Evolutionary conservation across 2,329 filamentous ascomycete species (phyloP), one percentile per base, ranked within the genome.

Genomic region (Arthrocladium fulminans): DNA sequence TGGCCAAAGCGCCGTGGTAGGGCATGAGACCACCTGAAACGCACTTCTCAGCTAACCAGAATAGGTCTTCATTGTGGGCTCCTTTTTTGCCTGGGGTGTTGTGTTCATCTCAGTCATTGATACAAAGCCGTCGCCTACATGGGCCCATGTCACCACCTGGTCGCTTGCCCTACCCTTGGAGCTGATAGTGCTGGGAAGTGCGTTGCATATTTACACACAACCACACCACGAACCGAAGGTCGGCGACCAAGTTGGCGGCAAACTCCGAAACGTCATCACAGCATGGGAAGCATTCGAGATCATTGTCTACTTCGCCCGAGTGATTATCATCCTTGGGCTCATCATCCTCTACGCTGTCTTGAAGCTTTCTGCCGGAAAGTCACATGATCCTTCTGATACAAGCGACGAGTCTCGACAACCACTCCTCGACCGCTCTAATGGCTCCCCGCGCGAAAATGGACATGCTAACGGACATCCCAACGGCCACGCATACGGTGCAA

Each of bases 31-130:
- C 40, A 22, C 20, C 20, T 22, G 20, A 27, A 30, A 29, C 20
- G 23, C 37, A 30, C 5, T 15, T 10, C 40, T 12, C 32, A 17
- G 48, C 48, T 54, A 58, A 57, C 25, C 19, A 15, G 24, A 32
- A 24, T 50, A 95, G 88, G 83, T 94, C 61, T 94, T 94, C 66
- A 73, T 94, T 54, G 78, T 87, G 49, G 87, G 84, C 47, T 84
- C 86, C 38, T 84, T 88, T 56, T 95, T 94, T 72, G 80, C 92
- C 54, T 92, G 94, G 70, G 76, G 86, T 43, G 82, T 95, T 57
- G 77, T 95, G 56, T 76, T 94, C 56, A 84, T 96, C 60, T 88
- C 88, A 24, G 77, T 97, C 49, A 75, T 94, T 60, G 89, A 96
- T 65, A 85, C 84, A 61, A 81, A 79, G 53, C 82, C 87, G 27